Base-by-base conservation (phyloP, 345 rosid genomes). In the Eucalyptus pauciflora region DNA sequence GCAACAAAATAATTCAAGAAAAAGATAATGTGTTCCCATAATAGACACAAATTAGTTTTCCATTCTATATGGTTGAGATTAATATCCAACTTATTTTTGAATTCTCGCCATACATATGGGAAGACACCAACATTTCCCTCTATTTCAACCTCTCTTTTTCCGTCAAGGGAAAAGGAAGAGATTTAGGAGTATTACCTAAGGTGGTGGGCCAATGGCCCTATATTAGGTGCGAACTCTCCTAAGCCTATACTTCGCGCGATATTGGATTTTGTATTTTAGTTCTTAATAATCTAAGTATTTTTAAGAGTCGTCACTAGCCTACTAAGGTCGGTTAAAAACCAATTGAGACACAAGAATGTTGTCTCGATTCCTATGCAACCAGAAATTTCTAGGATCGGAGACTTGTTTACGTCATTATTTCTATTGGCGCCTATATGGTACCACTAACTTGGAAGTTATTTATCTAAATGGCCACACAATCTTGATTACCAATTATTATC, bases 221-320 rank as follows among this genome's bases (percentile, higher is more conserved):
- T 0, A 52, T 18, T 1, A 52, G 0, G 10, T 0, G 1, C 4
- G 0, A 0, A 52, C 56, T 52, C 0, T 52, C 0, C 2, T 10
- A 52, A 52, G 1, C 24, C 0, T 10, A 52, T 52, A 52, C 24
- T 18, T 52, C 24, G 0, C 4, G 0, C 0, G 4, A 52, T 52
- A 18, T 52, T 52, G 4, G 1, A 52, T 52, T 52, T 52, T 52
- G 24, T 52, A 52, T 52, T 52, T 7, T 52, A 52, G 56, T 18
- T 52, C 56, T 52, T 52, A 3, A 18, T 0, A 52, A 52, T 0
- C 24, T 52, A 52, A 52, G 2, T 52, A 52, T 18, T 18, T 52
- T 7, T 18, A 52, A 4, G 10, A 52, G 24, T 52, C 1, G 0
- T 0, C 24, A 52, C 56, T 7, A 7, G 0, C 10, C 24, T 52